These are phyloP conservation scores for Polyporus tsugae DNA, from an alignment of 1,284 basidiomycete genomes.

Conservation along the genomic window DNA sequence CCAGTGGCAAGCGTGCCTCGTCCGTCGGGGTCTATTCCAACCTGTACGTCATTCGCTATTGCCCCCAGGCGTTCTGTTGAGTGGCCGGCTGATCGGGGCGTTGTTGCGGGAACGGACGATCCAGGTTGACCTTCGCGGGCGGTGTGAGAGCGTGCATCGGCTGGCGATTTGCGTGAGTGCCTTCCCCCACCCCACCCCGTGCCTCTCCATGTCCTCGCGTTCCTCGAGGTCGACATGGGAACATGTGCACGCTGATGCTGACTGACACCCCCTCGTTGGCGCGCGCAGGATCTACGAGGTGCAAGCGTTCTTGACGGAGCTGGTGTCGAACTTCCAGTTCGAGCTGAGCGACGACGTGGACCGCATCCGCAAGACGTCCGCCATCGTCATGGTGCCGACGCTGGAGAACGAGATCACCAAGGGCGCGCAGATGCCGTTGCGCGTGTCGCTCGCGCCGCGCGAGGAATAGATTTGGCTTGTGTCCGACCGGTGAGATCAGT, in stretches of 20 bases:
- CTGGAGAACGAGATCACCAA: slow-evolving; percentile 57
- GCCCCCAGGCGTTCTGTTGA: background rate
- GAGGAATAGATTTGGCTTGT: slow-evolving; percentile 20
- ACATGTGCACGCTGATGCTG: background rate
- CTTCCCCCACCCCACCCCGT: background rate
- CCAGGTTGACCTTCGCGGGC: slow-evolving; percentile 38
- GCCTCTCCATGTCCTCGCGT: background rate
- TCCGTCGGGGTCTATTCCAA: slow-evolving; percentile 52
- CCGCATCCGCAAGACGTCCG: slow-evolving; percentile 56
- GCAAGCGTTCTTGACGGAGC: slow-evolving; percentile 56
- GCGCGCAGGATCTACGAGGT: slow-evolving; percentile 47
- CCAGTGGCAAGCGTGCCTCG: slow-evolving; percentile 35
- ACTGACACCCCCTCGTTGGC: background rate
- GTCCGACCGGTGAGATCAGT: background rate
- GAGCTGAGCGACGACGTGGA: slow-evolving; percentile 49
- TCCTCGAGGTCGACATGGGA: slow-evolving; percentile 9
- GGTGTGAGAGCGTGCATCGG: slow-evolving; percentile 58
- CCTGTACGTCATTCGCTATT: slow-evolving; percentile 35
- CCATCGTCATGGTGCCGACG: slow-evolving; percentile 62
- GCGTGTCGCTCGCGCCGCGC: slow-evolving; percentile 49
- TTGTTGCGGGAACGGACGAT: slow-evolving; percentile 1
- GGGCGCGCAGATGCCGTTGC: slow-evolving; percentile 61
- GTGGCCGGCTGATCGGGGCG: slow-evolving; percentile 9
- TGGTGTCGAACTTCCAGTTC: slow-evolving; percentile 61
- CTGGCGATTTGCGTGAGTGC: slow-evolving; percentile 58